Evolutionary conservation across 768 basidiomycete genomes (phyloP), one percentile per base, ranked within the genome.

Genomic region (Boletus subcaerulescens): DNA sequence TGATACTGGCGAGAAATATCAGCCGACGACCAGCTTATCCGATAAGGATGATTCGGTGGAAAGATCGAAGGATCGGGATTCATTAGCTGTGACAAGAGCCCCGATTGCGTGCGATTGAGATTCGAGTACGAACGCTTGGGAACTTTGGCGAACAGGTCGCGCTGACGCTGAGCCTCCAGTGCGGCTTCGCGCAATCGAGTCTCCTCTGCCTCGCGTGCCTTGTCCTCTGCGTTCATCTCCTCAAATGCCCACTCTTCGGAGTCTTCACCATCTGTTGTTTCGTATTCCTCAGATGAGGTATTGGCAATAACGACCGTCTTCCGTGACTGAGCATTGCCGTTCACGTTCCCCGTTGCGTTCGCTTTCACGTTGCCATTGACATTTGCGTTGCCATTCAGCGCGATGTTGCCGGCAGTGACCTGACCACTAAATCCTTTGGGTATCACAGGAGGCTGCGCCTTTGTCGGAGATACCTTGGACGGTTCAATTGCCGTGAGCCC

Each of bases 91-190:
- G 81, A 81, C 50, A 91, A 71, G 41, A 88, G 68, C 4, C 89
- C 89, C 10, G 79, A 80, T 45, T 73, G 70, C 11, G 78, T 74
- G 50, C 70, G 83, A 63, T 68, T 83, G 66, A 79, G 69, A 56
- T 83, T 83, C 49, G 81, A 79, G 65, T 87, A 88, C 32, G 83
- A 86, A 29, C 79, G 72, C 48, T 80, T 77, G 1, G 87, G 88
- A 14, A 85, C 76, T 71, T 91, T 91, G 57, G 80, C 77, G 50
- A 82, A 82, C 76, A 92, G 75, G 14, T 92, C 87, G 29, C 80
- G 79, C 60, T 86, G 80, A 17, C 82, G 79, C 62, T 82, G 80
- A 2, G 76, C 83, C 65, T 89, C 86, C 54, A 80, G 61, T 0
- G 82, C 85, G 6, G 87, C 88, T 48, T 82, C 77, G 7, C 69